These are phyloP conservation scores for Abrus pulchellus DNA, from an alignment of 306 rosid species.

Conservation along the genomic window DNA sequence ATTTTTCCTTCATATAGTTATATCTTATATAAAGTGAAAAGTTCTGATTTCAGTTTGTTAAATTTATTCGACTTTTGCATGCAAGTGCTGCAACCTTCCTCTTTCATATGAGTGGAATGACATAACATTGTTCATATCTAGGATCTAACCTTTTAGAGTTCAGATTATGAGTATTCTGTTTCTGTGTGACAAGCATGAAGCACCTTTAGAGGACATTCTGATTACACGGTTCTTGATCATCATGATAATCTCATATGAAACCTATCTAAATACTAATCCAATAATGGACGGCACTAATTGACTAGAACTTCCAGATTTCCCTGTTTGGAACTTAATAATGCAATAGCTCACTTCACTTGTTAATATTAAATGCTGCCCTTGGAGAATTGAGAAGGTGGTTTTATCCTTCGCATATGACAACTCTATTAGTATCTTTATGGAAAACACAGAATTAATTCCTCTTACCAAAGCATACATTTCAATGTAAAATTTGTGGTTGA, in stretches of 20 bases:
- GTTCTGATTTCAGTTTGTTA: constrained; percentile 3
- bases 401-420: neutral
- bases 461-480: too few species aligned
- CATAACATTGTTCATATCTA: neutral
- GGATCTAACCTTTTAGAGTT: neutral
- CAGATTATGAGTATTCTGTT: neutral
- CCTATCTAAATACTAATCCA: neutral
- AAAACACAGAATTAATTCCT: too few species aligned
- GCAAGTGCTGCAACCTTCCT: neutral
- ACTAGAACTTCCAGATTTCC: neutral
- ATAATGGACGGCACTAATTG: constrained; percentile 5
- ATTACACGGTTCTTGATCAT: neutral
- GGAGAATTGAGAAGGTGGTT: neutral
- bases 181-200: neutral
- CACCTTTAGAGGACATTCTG: constrained; percentile 14
- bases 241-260: neutral
- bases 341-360: neutral
- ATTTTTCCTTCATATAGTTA: neutral
- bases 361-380: neutral
- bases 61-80: neutral
- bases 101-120: constrained; percentile 5
- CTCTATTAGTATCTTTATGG: neutral
- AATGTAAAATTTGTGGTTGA: too few species aligned
- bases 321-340: constrained; percentile 13
- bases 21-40: constrained; percentile 9